Conservation (phyloP, 2,329 filamentous ascomycete species). For the Helotiales sp. region DNA sequence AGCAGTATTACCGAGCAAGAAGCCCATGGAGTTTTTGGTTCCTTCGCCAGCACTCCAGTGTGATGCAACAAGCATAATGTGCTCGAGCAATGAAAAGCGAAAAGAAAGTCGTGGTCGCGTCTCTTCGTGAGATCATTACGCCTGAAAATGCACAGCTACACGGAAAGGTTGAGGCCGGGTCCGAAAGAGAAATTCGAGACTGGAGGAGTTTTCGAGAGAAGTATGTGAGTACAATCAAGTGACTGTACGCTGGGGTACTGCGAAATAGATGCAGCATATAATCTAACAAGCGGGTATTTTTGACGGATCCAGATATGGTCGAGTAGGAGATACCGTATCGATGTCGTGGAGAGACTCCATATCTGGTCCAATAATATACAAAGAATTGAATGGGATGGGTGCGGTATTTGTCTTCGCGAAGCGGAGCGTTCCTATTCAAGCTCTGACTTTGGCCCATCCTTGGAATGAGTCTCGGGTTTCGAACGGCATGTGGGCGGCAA, state of each 20-base stretch:
- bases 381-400: slow-evolving; percentile 25
- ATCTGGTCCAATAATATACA: slow-evolving; percentile 36
- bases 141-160: slow-evolving; percentile 24
- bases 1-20: slow-evolving; percentile 19
- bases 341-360: slow-evolving; percentile 22
- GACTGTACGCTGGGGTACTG: slow-evolving; percentile 21
- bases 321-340: slow-evolving; percentile 26
- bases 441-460: slow-evolving; percentile 31
- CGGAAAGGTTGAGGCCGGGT: slow-evolving; percentile 7
- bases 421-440: slow-evolving; percentile 11
- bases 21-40: slow-evolving; percentile 14
- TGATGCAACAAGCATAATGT: slow-evolving; percentile 1
- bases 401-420: not conserved
- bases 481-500: slow-evolving; percentile 24
- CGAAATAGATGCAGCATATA: slow-evolving; percentile 13
- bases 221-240: slow-evolving; percentile 17
- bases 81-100: slow-evolving; percentile 13
- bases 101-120: slow-evolving; percentile 32
- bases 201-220: slow-evolving; percentile 1
- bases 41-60: slow-evolving; percentile 5
- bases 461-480: slow-evolving; percentile 30
- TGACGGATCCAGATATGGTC: slow-evolving; percentile 27
- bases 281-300: slow-evolving; percentile 23
- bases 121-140: slow-evolving; percentile 33
- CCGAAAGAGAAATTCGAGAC: slow-evolving; percentile 8